Percentiles rank a stretch among this genome's conserved stretches.
Conservation (phyloP, 257 asterid species). For the Knoxia roxburghii region DNA sequence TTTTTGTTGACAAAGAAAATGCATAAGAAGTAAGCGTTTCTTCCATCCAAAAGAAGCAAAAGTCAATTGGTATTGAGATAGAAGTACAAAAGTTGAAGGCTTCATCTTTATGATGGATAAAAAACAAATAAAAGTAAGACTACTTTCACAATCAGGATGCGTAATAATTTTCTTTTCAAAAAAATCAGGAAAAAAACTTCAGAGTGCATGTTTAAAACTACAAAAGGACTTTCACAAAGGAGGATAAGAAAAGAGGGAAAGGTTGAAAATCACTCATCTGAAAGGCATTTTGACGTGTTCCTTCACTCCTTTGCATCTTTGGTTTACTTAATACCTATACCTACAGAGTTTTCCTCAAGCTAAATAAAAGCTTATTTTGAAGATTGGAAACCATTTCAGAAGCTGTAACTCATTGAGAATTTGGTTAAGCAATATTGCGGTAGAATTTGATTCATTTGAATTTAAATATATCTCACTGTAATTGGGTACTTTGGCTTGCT, state of each 20-base stretch:
- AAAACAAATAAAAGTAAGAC: neutral
- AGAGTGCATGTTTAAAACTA: neutral
- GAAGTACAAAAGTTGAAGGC: slow-evolving; percentile 5
- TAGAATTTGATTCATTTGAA: neutral
- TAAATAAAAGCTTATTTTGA: neutral
- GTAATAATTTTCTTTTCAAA: neutral
- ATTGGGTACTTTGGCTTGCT: neutral
- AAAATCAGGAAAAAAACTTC: neutral
- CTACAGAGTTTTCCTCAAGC: neutral
- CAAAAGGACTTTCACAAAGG: neutral
- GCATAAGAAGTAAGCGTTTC: slow-evolving; percentile 5
- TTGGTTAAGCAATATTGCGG: neutral
- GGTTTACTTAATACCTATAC: too few relatives aligned
- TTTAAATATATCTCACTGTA: neutral
- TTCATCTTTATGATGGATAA: neutral
- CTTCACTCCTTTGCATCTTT: neutral
- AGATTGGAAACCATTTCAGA: neutral
- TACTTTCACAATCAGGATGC: neutral
- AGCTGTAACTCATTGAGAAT: neutral
- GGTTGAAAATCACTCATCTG: neutral
- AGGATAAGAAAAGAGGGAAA: neutral
- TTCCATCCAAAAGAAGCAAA: neutral
- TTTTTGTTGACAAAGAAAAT: slow-evolving; percentile 2
- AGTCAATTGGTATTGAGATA: neutral
- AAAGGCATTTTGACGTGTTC: neutral